Percentiles rank a stretch among this genome's conserved stretches.
phyloP scores from a whole-genome alignment of 805 yeast species.

The Sugiyamaella smithiae region DNA sequence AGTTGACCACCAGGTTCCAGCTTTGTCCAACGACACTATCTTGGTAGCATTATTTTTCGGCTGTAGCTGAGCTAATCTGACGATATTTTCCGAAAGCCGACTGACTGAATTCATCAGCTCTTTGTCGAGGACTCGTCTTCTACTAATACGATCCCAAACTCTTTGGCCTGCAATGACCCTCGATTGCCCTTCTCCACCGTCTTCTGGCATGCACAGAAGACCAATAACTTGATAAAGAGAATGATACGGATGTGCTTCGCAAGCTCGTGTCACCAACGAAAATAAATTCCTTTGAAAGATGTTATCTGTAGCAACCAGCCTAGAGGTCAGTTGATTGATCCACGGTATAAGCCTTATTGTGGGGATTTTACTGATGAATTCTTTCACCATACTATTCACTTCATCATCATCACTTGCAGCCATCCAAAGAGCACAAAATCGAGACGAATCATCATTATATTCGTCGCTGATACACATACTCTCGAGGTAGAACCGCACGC shows the following conservation, averaged over 20 bases:
- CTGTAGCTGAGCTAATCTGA: conserved; percentile 24
- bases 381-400: conserved; percentile 44
- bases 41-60: not conserved
- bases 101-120: conserved; percentile 46
- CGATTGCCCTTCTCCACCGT: conserved; percentile 3
- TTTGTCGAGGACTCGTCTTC: conserved; percentile 23
- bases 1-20: conserved; percentile 52
- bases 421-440: conserved; percentile 82
- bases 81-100: conserved; percentile 48
- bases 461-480: conserved; percentile 11
- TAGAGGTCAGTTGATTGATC: conserved; percentile 77
- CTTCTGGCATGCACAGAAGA: conserved; percentile 7
- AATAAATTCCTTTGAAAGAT: conserved; percentile 57
- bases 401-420: conserved; percentile 49
- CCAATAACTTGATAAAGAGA: conserved; percentile 48
- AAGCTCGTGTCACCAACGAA: conserved; percentile 45
- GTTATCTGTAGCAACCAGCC: conserved; percentile 49
- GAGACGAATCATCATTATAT: conserved; percentile 49
- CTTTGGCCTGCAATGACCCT: conserved; percentile 16
- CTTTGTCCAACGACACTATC: conserved; percentile 15
- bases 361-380: conserved; percentile 46
- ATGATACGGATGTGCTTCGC: conserved; percentile 67
- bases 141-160: conserved; percentile 15
- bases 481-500: conserved; percentile 8
- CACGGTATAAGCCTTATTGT: conserved; percentile 67